phyloP scores from a whole-genome alignment of 1,284 basidiomycete genomes.

The Trichosporon sp. region DNA sequence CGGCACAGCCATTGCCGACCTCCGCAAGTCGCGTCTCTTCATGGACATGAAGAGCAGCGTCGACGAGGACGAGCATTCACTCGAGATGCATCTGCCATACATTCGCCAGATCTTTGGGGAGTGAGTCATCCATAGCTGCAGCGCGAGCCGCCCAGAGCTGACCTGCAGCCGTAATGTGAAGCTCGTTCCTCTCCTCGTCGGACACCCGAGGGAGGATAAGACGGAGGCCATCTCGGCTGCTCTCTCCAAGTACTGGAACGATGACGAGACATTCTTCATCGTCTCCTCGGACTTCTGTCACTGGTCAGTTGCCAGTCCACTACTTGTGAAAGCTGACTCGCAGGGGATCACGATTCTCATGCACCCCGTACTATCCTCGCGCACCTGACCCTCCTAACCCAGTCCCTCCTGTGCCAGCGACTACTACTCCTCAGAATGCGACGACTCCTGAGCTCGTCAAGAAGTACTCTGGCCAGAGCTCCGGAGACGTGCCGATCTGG shows the following conservation, averaged over 20 bases:
- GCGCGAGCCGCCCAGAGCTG: background rate
- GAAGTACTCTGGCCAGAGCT: conserved; percentile 52
- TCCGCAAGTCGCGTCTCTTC: conserved; percentile 67
- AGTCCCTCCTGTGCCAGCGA: conserved; percentile 45
- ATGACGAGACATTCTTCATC: conserved; percentile 76
- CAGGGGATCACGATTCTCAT: conserved; percentile 84
- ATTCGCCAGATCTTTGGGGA: conserved; percentile 78
- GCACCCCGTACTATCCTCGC: conserved; percentile 81
- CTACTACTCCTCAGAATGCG: background rate
- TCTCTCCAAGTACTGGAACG: conserved; percentile 71
- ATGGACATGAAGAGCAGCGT: conserved; percentile 59
- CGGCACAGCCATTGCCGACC: conserved; percentile 60
- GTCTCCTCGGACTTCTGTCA: conserved; percentile 97
- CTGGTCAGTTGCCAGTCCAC: conserved; percentile 57
- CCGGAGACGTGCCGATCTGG: conserved; percentile 65
- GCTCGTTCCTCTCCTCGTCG: conserved; percentile 88
- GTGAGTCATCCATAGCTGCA: conserved; percentile 48
- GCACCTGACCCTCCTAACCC: conserved; percentile 53
- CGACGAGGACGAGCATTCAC: conserved; percentile 93
- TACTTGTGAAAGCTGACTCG: background rate
- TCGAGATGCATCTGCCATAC: conserved; percentile 97
- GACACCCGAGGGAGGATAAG: conserved; percentile 61
- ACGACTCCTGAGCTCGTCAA: conserved; percentile 36
- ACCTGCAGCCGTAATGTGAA: conserved; percentile 56
- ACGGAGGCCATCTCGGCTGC: conserved; percentile 63